Evolutionary conservation across 2,329 filamentous ascomycete genomes (phyloP).

Genomic region (Kalaharituber pfeilii): DNA sequence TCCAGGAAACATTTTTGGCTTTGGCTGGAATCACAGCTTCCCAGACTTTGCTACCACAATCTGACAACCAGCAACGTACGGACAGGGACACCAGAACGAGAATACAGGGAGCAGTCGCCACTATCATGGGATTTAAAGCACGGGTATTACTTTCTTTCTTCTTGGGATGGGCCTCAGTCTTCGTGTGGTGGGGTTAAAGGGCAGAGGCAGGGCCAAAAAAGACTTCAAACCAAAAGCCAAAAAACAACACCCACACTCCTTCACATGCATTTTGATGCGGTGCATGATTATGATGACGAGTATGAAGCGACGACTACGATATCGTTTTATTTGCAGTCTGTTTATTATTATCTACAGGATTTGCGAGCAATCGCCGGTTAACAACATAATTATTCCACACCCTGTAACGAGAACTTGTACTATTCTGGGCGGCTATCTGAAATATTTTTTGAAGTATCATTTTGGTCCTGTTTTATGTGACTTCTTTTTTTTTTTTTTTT

Average conservation of each 20-base stretch:
- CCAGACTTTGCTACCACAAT: conserved; percentile 55
- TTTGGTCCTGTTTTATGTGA: conserved; percentile 12
- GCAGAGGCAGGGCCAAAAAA: background rate
- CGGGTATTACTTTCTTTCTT: conserved; percentile 14
- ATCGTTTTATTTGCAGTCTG: background rate
- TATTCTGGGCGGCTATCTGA: conserved; percentile 13
- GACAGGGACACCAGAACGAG: too few species aligned
- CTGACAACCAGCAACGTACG: conserved; percentile 1
- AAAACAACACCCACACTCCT: conserved; percentile 4
- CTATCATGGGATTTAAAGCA: too few species aligned
- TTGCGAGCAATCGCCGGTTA: conserved; percentile 3
- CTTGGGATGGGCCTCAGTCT: conserved; percentile 14
- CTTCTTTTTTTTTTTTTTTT: conserved; percentile 1
- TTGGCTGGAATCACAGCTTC: conserved; percentile 64
- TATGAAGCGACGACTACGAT: conserved; percentile 7
- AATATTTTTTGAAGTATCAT: conserved; percentile 12
- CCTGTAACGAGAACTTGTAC: conserved; percentile 16
- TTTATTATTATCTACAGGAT: background rate
- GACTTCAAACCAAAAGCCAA: too few species aligned
- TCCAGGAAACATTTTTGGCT: conserved; percentile 57
- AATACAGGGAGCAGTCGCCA: too few species aligned
- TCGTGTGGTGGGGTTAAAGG: conserved; percentile 9
- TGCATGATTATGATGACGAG: background rate
- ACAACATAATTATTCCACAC: conserved; percentile 5
- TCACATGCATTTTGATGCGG: background rate